A percentile compares a stretch with the other conserved stretches of the same genome.
Evolutionary conservation across 495 filamentous ascomycete species (phyloP).

Genomic region (Baudoinia panamericana): DNA sequence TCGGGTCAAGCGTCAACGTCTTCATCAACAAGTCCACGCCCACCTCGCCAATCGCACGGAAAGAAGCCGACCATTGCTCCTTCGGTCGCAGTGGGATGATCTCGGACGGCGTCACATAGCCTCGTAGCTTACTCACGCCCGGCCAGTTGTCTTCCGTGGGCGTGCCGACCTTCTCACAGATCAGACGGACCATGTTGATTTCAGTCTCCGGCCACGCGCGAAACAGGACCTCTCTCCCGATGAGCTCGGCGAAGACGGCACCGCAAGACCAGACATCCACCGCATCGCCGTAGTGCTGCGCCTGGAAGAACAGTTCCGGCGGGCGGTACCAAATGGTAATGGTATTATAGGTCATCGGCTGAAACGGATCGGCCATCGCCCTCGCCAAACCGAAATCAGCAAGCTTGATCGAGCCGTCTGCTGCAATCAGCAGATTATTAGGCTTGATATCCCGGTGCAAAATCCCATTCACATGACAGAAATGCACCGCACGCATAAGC

Average conservation of each 20-base stretch:
- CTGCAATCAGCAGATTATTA: slow-evolving; percentile 90
- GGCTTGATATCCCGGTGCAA: slow-evolving; percentile 98
- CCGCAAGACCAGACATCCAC: slow-evolving; percentile 97
- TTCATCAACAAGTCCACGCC: slow-evolving; percentile 79
- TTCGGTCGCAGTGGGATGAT: slow-evolving; percentile 48
- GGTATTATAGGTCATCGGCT: slow-evolving; percentile 82
- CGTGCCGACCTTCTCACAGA: slow-evolving; percentile 74
- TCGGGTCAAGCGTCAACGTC: slow-evolving; percentile 76
- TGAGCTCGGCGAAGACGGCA: slow-evolving; percentile 80
- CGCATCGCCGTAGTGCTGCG: slow-evolving; percentile 72
- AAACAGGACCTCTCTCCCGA: slow-evolving; percentile 45
- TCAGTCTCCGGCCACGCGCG: slow-evolving; percentile 53
- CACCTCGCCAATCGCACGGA: slow-evolving; percentile 62
- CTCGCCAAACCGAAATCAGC: slow-evolving; percentile 96
- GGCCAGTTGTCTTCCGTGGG: slow-evolving; percentile 94
- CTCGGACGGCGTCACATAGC: slow-evolving; percentile 46
- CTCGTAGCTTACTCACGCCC: slow-evolving; percentile 68
- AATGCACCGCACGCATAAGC: slow-evolving; percentile 86
- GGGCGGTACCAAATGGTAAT: slow-evolving; percentile 85
- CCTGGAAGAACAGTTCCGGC: slow-evolving; percentile 83
- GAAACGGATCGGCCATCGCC: slow-evolving; percentile 75
- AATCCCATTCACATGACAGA: slow-evolving; percentile 89
- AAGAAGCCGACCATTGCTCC: slow-evolving; percentile 55
- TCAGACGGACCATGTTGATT: slow-evolving; percentile 62
- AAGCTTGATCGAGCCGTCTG: slow-evolving; percentile 84